phyloP scores from a whole-genome alignment of 192 early-diverging fungal genomes.

The Coemansia umbellata region DNA sequence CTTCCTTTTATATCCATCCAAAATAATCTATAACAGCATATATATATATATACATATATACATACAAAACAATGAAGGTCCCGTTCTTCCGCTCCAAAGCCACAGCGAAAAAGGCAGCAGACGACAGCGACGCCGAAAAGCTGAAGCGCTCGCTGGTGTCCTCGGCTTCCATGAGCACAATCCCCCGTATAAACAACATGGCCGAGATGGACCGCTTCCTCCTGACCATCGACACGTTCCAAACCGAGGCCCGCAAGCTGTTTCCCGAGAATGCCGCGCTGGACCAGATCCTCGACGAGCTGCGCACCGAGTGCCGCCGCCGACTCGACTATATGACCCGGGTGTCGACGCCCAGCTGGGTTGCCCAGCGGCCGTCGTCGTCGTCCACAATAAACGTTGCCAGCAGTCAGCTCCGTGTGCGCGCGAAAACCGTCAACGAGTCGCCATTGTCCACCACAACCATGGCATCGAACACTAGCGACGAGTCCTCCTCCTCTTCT shows the following conservation, averaged over 20 bases:
- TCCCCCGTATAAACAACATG: slow-evolving; percentile 14
- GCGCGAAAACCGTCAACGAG: background rate
- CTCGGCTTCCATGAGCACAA: background rate
- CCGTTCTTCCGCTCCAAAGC: slow-evolving; percentile 42
- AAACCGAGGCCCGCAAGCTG: slow-evolving; percentile 28
- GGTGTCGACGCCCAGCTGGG: slow-evolving; percentile 35
- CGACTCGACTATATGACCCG: slow-evolving; percentile 44
- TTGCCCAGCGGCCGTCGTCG: slow-evolving; percentile 23
- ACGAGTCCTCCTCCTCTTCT: no score
- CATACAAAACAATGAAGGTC: slow-evolving; percentile 21
- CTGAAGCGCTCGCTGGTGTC: slow-evolving; percentile 1
- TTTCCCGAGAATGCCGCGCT: slow-evolving; percentile 45
- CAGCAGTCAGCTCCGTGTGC: background rate
- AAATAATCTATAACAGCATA: background rate
- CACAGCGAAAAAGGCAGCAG: background rate
- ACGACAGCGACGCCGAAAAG: background rate
- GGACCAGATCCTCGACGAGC: slow-evolving; percentile 37
- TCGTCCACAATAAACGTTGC: slow-evolving; percentile 13
- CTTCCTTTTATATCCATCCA: background rate
- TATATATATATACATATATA: background rate
- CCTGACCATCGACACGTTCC: slow-evolving; percentile 28
- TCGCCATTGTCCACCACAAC: slow-evolving; percentile 10
- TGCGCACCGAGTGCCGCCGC: slow-evolving; percentile 43
- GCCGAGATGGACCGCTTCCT: slow-evolving; percentile 34
- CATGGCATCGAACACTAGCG: slow-evolving; percentile 8